Percentiles rank a stretch among this genome's conserved stretches.
phyloP scores from a whole-genome alignment of 177 flowering plant species.

The Vitis hybrid region DNA sequence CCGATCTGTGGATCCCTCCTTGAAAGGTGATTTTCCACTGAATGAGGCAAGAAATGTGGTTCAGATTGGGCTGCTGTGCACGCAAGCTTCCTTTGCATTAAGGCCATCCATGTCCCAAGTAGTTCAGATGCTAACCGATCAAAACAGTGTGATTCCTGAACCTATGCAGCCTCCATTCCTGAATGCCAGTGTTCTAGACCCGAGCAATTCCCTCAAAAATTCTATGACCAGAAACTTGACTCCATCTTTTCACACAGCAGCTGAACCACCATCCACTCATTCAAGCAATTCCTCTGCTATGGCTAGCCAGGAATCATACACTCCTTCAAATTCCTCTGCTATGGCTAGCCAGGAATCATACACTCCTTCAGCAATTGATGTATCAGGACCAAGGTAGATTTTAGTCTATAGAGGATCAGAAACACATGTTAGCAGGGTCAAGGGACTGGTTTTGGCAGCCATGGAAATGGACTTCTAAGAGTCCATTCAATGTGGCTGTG shows the following conservation, averaged over 20 bases:
- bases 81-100: slow-evolving; percentile 52
- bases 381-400: not conserved
- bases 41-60: slow-evolving; percentile 49
- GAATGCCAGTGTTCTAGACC: slow-evolving; percentile 38
- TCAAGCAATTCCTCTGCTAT: not conserved
- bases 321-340: not conserved
- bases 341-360: not conserved
- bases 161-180: slow-evolving; percentile 76
- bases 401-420: not conserved
- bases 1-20: slow-evolving; percentile 41
- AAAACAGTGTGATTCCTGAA: slow-evolving; percentile 30
- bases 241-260: not conserved
- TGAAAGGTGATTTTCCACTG: slow-evolving; percentile 32
- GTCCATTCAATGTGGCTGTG: not conserved
- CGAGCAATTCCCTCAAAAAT: slow-evolving; percentile 10
- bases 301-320: not conserved
- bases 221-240: not conserved
- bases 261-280: not conserved
- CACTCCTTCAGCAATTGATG: not conserved
- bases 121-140: slow-evolving; percentile 48
- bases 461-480: not conserved
- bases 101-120: slow-evolving; percentile 74
- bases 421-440: not conserved
- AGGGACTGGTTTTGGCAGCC: not conserved
- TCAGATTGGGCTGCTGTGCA: slow-evolving; percentile 64